Base-by-base conservation (phyloP, 768 basidiomycete species). In the Hortiboletus flavorubellus region DNA sequence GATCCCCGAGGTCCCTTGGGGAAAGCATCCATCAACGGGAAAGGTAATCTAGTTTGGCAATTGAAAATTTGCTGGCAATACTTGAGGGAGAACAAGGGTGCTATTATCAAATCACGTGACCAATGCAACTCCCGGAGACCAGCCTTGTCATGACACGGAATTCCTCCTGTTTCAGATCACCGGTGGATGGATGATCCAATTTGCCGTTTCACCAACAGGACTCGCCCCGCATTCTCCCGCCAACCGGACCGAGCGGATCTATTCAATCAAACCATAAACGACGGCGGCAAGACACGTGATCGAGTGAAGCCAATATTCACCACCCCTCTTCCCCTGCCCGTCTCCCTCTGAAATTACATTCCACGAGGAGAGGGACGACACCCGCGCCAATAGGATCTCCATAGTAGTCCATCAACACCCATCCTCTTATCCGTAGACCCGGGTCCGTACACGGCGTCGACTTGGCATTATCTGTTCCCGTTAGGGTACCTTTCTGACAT, bases 351-450 rank as follows among this genome's bases (percentile, higher is more conserved):
- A 81, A 92, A 65, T 93, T 93, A 64, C 85, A 90, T 61, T 93
- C 91, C 14, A 92, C 78, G 9, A 92, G 70, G 8, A 93, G 69
- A 0, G 85, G 82, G 3, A 86, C 76, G 34, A 93, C 59, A 3
- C 75, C 77, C 26, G 75, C 71, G 29, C 77, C 77, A 31, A 60
- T 49, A 3, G 89, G 87, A 51, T 86, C 78, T 6, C 75, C 73
- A 59, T 80, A 90, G 62, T 82, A 93, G 63, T 93, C 91, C 75
- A 91, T 73, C 33, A 93, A 66, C 4, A 75, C 78, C 90, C 91
- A 93, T 5, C 89, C 90, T 26, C 86, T 78, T 48, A 93, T 73
- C 62, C 79, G 72, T 15, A 78, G 76, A 49, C 55, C 59, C 14
- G 16, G 55, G 43, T 56, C 47, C 2, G n/a, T 8, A 12, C 5